These are phyloP conservation scores for Brassica hybrid DNA, from an alignment of 441 rosid genomes.

Conservation along the genomic window DNA sequence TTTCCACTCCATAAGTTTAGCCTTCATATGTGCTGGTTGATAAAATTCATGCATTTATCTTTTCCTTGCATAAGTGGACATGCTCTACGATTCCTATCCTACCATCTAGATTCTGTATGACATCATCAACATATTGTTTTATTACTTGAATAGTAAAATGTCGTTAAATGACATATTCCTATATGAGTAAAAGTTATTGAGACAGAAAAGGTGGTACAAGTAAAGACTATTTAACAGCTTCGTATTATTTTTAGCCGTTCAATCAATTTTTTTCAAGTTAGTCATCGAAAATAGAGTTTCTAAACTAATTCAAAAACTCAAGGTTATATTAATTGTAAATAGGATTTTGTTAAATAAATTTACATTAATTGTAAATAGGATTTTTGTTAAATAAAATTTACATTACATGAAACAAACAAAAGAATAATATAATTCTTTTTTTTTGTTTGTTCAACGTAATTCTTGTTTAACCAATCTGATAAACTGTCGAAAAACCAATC, in stretches of 20 bases:
- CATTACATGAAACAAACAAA: background rate
- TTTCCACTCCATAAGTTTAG: slow-evolving; percentile 4
- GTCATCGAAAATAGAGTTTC: background rate
- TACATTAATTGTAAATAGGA: background rate
- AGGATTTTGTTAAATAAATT: background rate
- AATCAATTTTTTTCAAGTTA: background rate
- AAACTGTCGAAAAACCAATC: no score
- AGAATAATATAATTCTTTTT: no score
- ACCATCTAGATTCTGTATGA: slow-evolving; percentile 14
- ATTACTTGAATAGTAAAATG: slow-evolving; percentile 4
- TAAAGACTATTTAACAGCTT: background rate
- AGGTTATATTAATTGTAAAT: background rate
- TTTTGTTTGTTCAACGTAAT: background rate
- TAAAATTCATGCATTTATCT: background rate
- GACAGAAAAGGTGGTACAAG: background rate
- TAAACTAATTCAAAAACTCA: background rate
- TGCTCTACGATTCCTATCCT: slow-evolving; percentile 3
- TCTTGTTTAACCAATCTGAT: background rate
- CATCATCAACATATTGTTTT: background rate
- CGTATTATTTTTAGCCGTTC: slow-evolving; percentile 8
- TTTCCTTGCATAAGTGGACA: background rate
- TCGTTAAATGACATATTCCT: background rate
- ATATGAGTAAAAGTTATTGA: background rate
- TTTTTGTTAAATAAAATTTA: background rate
- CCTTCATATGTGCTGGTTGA: background rate